Evolutionary conservation across 75 land plant genomes (phyloP), one percentile per base, ranked within the genome.

Genomic region (Pseudotsuga menziesii): DNA sequence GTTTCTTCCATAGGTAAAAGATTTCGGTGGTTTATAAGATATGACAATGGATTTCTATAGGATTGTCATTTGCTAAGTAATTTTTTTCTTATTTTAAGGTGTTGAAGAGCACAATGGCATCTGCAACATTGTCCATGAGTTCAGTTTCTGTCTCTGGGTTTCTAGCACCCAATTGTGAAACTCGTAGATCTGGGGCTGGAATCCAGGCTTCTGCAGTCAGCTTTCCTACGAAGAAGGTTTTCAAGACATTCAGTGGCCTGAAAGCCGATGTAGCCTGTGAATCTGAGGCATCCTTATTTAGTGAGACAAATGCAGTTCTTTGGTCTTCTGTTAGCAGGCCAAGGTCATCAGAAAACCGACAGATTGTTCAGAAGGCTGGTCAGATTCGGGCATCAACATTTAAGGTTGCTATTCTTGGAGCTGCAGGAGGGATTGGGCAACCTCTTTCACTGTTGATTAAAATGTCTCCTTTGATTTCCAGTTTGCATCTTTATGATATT

Each of bases 401-500:
- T 79, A 93, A 93, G 79, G 96, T 91, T 20, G 96, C 96, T 2
- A 79, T 93, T 22, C 88, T 93, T 59, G 96, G 96, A 76, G 96
- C 94, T 70, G 88, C 89, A 60, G 96, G 96, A 75, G 96, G 96
- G n/a, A 93, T 93, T 75, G 96, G 96, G 20, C 96, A 93, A 71
- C 92, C 96, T 4, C 79, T 93, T 19, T 77, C 91, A 17, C 88
- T 93, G 73, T 86, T 93, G 13, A 64, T 93, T 67, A 93, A 93
- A 85, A 93, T 93, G 96, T 93, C 94, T 13, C 96, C 94, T 11
- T 60, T 93, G 61, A 88, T 91, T 32, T 86, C 91, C 2, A 75
- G 77, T 48, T 79, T 93, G 61, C 76, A 92, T 64, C 88, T 93
- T n/a, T 93, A 93, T 79, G 96, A 93, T 89, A 88, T 93, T 57